Base-by-base conservation (phyloP, 2,329 filamentous ascomycete species). In the Curvularia eragrostidis region DNA sequence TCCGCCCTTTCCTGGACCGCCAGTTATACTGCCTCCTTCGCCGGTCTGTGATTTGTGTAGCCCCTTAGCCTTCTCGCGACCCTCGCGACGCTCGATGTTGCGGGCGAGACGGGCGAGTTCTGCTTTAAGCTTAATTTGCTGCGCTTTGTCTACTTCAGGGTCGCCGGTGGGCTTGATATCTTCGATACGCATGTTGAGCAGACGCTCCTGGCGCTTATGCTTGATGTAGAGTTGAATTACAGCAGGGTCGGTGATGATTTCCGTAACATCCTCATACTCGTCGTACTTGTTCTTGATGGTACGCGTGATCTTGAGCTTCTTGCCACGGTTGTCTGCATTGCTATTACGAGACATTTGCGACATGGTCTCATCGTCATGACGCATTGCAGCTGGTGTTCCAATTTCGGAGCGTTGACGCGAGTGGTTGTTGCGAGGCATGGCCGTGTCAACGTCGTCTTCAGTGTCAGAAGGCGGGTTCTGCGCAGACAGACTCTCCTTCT, bases 201-300 rank as follows among this genome's bases (percentile, higher is more conserved):
- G 84, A 63, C 92, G 87, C 60, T 87, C 83, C 64, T 89, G 86
- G 58, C 89, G 86, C 64, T 91, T 88, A 62, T 90, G 84, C 78
- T 91, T 93, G 73, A 91, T 85, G 75, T 99, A 99, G 75, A 93
- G 90, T 59, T 90, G 87, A 76, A 97, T 96, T 49, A 98, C 92
- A 48, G 91, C 88, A 1, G 90, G 87, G 74, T 98, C 93, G 65
- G 89, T 88, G 38, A 66, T 58, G 6, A 58, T 52, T 32, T 66
- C 64, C 1, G 54, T 54, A 8, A 68, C 58, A 18, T 69, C 82
- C 55, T 86, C 80, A 15, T 88, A 78, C 66, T 92, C 85, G 53
- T 89, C 88, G 63, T 86, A 85, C 42, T 85, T 83, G 66, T 89
- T 88, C 50, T 77, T 82, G 43, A 86, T 81, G 39, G 85, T 86